A percentile compares a stretch with the other conserved stretches of the same genome.
phyloP scores from a whole-genome alignment of 257 asterid genomes.

The Marsdenia floribunda region DNA sequence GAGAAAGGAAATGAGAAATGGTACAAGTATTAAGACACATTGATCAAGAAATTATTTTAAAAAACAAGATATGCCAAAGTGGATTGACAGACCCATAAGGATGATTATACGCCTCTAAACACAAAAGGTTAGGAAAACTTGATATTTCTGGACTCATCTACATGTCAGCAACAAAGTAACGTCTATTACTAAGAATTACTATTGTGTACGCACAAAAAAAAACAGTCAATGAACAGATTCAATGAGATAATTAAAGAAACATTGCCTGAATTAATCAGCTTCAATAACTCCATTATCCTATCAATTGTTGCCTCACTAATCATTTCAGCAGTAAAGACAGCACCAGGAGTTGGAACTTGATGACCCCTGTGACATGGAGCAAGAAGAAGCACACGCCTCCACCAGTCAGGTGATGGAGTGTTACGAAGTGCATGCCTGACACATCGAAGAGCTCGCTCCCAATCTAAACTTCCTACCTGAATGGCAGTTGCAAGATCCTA shows the following conservation, averaged over 20 bases:
- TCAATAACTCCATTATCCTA: slow-evolving; percentile 82
- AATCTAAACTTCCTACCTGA: slow-evolving; percentile 91
- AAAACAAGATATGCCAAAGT: neutral
- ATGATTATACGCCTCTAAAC: neutral
- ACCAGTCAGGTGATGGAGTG: slow-evolving; percentile 99
- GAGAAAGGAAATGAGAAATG: neutral
- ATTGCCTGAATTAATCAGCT: slow-evolving; percentile 86
- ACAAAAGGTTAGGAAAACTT: neutral
- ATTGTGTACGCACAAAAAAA: neutral
- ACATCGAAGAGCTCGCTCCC: slow-evolving; percentile 97
- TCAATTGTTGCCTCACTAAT: slow-evolving; percentile 91
- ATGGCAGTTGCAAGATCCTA: slow-evolving; percentile 95
- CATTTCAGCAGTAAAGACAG: slow-evolving; percentile 97
- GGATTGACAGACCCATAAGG: neutral
- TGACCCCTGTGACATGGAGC: slow-evolving; percentile 89
- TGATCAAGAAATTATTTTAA: neutral
- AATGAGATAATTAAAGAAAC: slow-evolving; percentile 14
- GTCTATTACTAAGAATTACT: neutral
- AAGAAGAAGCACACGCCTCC: slow-evolving; percentile 95
- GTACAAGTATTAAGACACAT: neutral
- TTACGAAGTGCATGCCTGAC: slow-evolving; percentile 95
- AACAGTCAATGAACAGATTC: neutral
- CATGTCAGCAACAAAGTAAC: neutral
- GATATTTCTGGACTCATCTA: neutral
- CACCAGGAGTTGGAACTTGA: slow-evolving; percentile 83